These are phyloP conservation scores for Pseudocercospora vitis DNA, from an alignment of 2,329 filamentous ascomycete species.

Conservation along the genomic window DNA sequence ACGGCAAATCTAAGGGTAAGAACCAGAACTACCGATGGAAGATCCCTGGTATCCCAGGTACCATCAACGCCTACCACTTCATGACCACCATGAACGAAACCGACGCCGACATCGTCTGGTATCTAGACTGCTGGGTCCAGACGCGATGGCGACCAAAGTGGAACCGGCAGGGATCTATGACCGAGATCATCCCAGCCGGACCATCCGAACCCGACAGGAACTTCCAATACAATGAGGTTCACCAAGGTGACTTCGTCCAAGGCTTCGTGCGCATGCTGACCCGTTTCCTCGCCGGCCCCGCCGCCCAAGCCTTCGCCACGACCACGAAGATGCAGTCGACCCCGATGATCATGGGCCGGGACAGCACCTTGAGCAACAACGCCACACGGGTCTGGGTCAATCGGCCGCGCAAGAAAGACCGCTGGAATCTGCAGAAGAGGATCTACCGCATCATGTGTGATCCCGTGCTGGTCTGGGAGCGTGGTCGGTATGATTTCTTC, in stretches of 20 bases:
- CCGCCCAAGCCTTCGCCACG: neutral
- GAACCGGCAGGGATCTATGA: neutral
- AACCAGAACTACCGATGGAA: neutral
- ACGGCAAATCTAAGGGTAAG: constrained; percentile 5
- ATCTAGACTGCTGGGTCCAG: constrained; percentile 13
- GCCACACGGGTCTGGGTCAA: constrained; percentile 6
- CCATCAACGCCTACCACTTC: constrained; percentile 2
- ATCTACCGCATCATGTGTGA: constrained; percentile 9
- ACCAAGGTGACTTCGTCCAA: constrained; percentile 7
- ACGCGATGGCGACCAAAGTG: constrained; percentile 6
- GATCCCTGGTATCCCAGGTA: neutral
- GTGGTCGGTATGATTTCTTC: constrained; percentile 3
- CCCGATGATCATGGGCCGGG: constrained; percentile 5
- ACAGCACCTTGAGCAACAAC: constrained; percentile 7
- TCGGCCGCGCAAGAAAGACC: neutral
- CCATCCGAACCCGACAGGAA: neutral
- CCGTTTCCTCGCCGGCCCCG: neutral
- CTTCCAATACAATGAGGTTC: neutral
- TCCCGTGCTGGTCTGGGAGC: constrained; percentile 4
- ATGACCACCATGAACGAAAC: constrained; percentile 10
- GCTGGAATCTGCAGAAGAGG: neutral
- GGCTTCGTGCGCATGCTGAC: constrained; percentile 6
- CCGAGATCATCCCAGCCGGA: constrained; percentile 6
- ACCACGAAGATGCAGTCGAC: neutral
- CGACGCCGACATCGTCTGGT: constrained; percentile 4